Conservation (phyloP, 2,329 filamentous ascomycete species). For the Fusarium vanettenii region DNA sequence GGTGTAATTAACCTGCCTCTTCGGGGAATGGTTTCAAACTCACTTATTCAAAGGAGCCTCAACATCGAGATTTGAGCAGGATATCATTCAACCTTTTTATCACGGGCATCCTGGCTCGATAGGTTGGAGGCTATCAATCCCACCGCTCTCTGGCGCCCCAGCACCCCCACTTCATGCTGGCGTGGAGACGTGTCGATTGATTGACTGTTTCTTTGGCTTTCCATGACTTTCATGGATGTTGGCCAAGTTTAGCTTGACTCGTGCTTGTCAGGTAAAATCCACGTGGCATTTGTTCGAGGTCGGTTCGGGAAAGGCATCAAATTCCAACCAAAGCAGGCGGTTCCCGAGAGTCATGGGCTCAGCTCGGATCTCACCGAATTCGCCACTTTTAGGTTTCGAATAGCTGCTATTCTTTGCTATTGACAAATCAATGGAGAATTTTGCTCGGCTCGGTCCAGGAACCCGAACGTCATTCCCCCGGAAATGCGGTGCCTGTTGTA, state of each 20-base stretch:
- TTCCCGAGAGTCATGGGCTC: not conserved
- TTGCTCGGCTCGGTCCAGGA: not conserved
- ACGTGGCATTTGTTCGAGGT: not conserved
- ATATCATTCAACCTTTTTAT: not conserved
- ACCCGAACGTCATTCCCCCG: not conserved
- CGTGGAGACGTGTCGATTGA: not conserved
- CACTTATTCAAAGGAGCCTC: not conserved
- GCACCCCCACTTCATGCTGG: slow-evolving; percentile 1
- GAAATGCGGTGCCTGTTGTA: not conserved
- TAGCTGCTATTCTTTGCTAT: not conserved
- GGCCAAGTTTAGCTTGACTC: not conserved
- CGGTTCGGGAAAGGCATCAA: not conserved
- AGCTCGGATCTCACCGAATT: not conserved
- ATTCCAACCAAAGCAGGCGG: not conserved
- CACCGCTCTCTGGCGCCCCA: not conserved
- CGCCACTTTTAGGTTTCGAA: not conserved
- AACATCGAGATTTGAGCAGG: not conserved
- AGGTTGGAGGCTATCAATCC: not conserved
- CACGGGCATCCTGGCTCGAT: not conserved
- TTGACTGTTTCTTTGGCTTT: slow-evolving; percentile 1
- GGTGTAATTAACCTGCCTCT: not conserved
- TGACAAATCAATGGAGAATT: not conserved
- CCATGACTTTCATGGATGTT: slow-evolving; percentile 6
- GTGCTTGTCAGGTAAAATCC: slow-evolving; percentile 3
- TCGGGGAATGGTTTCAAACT: not conserved